Conservation (phyloP, 805 yeast genomes). For the Lipomyces yamanashiensis region DNA sequence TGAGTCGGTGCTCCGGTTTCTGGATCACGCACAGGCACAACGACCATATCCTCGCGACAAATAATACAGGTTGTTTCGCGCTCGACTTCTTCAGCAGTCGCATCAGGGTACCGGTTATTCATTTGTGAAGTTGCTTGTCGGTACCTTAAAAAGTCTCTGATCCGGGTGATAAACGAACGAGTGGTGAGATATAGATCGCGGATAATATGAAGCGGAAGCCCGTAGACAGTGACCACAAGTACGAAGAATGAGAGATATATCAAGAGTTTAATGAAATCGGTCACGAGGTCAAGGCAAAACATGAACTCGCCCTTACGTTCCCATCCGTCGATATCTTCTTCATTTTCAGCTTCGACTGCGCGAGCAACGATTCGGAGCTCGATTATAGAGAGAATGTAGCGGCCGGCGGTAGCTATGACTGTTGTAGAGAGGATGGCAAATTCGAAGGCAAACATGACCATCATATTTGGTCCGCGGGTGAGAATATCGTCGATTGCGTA, state of each 20-base stretch:
- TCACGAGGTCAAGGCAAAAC: slow-evolving; percentile 57
- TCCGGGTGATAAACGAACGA: slow-evolving; percentile 41
- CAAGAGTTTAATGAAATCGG: slow-evolving; percentile 50
- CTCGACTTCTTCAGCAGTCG: slow-evolving; percentile 63
- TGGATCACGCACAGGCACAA: slow-evolving; percentile 41
- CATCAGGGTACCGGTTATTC: slow-evolving; percentile 65
- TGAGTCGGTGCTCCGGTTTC: background rate
- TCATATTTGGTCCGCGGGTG: slow-evolving; percentile 42
- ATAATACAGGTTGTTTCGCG: slow-evolving; percentile 65
- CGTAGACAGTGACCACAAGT: slow-evolving; percentile 52
- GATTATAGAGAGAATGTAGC: slow-evolving; percentile 56
- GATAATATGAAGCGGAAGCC: slow-evolving; percentile 54
- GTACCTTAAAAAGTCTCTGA: slow-evolving; percentile 42
- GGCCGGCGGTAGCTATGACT: slow-evolving; percentile 52
- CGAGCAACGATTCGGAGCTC: slow-evolving; percentile 58
- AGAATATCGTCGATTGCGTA: slow-evolving; percentile 51
- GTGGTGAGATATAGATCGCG: slow-evolving; percentile 54
- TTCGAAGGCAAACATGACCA: slow-evolving; percentile 77
- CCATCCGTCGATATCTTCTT: slow-evolving; percentile 63
- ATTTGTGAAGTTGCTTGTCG: slow-evolving; percentile 57
- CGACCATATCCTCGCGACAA: slow-evolving; percentile 86
- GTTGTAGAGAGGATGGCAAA: slow-evolving; percentile 67
- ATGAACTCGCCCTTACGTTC: slow-evolving; percentile 67
- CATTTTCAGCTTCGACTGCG: slow-evolving; percentile 45
- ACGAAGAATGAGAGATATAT: slow-evolving; percentile 55